Percentiles rank a stretch among this genome's conserved stretches.
Conservation (phyloP, 371 early-diverging fungal genomes). For the Synchytrium microbalum region DNA sequence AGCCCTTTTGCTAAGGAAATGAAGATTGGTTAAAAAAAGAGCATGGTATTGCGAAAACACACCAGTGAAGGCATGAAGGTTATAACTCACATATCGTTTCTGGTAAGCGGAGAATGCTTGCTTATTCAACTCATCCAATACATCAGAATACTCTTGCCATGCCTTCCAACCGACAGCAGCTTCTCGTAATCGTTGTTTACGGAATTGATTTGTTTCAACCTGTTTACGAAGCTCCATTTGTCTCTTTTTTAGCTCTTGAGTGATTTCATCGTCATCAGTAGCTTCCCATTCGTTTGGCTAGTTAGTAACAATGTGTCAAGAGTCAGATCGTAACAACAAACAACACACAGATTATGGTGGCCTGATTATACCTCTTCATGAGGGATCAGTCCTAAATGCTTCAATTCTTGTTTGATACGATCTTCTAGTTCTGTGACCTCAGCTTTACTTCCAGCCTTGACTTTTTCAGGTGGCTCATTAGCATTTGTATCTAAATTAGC, state of each 20-base stretch:
- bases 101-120: slow-evolving; percentile 76
- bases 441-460: slow-evolving; percentile 15
- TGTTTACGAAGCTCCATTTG: slow-evolving; percentile 69
- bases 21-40: not conserved
- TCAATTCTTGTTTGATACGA: slow-evolving; percentile 69
- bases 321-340: not conserved
- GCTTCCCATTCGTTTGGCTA: slow-evolving; percentile 45
- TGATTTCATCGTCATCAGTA: slow-evolving; percentile 65
- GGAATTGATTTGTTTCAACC: slow-evolving; percentile 50
- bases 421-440: slow-evolving; percentile 55
- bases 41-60: too few relatives aligned
- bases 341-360: not conserved
- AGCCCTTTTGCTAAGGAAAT: not conserved
- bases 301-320: not conserved
- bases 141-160: slow-evolving; percentile 77
- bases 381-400: slow-evolving; percentile 66
- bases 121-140: slow-evolving; percentile 77
- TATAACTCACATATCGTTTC: slow-evolving; percentile 67
- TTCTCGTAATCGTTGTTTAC: slow-evolving; percentile 58
- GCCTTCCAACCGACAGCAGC: slow-evolving; percentile 68
- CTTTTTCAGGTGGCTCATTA: slow-evolving; percentile 17
- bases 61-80: too few relatives aligned
- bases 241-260: slow-evolving; percentile 55
- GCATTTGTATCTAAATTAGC: slow-evolving; percentile 15
- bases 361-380: slow-evolving; percentile 56